Conservation (phyloP, 495 filamentous ascomycete genomes). For the Recurvomyces mirabilis region DNA sequence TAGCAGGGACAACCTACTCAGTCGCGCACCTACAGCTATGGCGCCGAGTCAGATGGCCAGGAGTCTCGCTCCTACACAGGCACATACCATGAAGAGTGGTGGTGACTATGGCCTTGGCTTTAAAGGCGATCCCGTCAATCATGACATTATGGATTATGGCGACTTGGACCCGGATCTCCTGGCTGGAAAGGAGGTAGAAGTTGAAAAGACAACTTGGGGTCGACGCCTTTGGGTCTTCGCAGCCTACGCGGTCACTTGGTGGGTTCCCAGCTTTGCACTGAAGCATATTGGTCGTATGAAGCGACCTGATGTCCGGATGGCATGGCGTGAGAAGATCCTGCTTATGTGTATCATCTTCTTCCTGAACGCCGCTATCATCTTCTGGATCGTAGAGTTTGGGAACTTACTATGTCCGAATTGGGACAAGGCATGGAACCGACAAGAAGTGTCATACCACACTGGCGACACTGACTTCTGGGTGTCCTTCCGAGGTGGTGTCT, state of each 20-base stretch:
- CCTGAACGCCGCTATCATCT: conserved; percentile 74
- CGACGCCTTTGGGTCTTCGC: conserved; percentile 69
- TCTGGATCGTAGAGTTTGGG: conserved; percentile 86
- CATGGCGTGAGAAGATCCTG: conserved; percentile 91
- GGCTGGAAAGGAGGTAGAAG: conserved; percentile 63
- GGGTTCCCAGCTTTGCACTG: conserved; percentile 82
- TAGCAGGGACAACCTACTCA: conserved; percentile 60
- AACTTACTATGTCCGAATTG: conserved; percentile 78
- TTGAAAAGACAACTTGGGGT: conserved; percentile 46
- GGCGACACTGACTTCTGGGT: conserved; percentile 74
- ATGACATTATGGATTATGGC: conserved; percentile 55
- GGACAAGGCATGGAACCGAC: conserved; percentile 75
- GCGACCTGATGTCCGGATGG: conserved; percentile 89
- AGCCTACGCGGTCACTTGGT: conserved; percentile 83
- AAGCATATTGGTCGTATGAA: conserved; percentile 88
- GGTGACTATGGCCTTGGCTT: conserved; percentile 80
- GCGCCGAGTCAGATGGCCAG: conserved; percentile 46
- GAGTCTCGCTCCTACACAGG: conserved; percentile 61
- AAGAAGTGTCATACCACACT: conserved; percentile 60
- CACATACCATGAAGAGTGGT: conserved; percentile 43
- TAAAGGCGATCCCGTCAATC: conserved; percentile 74
- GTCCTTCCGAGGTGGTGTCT: conserved; percentile 77
- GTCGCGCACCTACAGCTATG: conserved; percentile 47
- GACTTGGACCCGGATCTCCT: conserved; percentile 66
- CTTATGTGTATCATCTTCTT: conserved; percentile 69